Percentiles rank a stretch among this genome's conserved stretches.
Evolutionary conservation across 2,329 filamentous ascomycete genomes (phyloP).

Genomic region (Sphaceloma murrayae): DNA sequence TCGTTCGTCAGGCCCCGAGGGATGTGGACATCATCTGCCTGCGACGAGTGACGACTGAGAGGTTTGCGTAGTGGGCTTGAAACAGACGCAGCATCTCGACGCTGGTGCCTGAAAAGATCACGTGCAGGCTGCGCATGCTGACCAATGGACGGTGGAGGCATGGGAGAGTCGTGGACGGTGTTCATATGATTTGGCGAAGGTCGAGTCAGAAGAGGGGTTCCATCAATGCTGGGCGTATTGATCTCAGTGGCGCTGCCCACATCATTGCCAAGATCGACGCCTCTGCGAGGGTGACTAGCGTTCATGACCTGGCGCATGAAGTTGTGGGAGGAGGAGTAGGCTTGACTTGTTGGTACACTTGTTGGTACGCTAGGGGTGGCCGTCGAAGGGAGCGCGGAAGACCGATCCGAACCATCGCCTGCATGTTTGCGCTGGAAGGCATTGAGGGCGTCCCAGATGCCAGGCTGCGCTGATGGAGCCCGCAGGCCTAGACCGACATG

Average conservation of each 20-base stretch:
- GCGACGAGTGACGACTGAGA: neutral
- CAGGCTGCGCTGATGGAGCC: conserved; percentile 4
- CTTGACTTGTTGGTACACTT: conserved; percentile 23
- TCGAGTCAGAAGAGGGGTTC: conserved; percentile 29
- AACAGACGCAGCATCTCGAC: conserved; percentile 1
- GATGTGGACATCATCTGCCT: neutral
- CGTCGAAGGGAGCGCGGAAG: conserved; percentile 26
- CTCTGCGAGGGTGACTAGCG: neutral
- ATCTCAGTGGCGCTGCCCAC: conserved; percentile 38
- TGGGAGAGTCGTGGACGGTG: conserved; percentile 27
- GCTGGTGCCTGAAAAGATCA: neutral
- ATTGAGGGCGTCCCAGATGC: conserved; percentile 30
- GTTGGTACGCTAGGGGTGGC: conserved; percentile 26
- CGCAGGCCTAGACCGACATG: conserved; percentile 4
- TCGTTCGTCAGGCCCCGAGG: neutral
- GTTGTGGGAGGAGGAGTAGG: conserved; percentile 19
- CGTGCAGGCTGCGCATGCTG: neutral
- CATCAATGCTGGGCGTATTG: conserved; percentile 37
- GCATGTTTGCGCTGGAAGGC: conserved; percentile 29
- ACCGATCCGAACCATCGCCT: conserved; percentile 22
- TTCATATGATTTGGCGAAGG: conserved; percentile 16
- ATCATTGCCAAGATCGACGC: conserved; percentile 14
- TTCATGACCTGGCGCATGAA: conserved; percentile 14
- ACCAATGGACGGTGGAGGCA: conserved; percentile 4
- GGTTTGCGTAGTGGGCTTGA: neutral